Evolutionary conservation across 2,329 filamentous ascomycete species (phyloP), one percentile per base, ranked within the genome.

Genomic region (Cladosporium austrohemisphaericum): DNA sequence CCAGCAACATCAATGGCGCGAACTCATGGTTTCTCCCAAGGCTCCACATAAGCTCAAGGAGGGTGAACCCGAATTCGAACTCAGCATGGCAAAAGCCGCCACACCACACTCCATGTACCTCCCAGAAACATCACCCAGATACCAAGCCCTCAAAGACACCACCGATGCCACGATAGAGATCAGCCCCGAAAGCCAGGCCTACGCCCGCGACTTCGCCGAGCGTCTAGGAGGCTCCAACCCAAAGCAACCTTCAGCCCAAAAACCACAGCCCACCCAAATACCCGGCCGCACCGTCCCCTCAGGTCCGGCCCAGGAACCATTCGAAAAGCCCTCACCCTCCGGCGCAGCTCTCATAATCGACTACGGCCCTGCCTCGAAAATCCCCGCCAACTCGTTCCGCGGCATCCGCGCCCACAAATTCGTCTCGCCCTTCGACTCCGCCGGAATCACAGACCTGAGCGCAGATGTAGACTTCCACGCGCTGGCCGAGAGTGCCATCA

Each of bases 331-430:
- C 0, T 65, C 64, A 1, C 83, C 91, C 1, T 85, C 83, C 1
- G 93, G 93, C 41, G 93, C 91, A 7, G 93, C 92, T 1, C 76
- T 98, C n/a, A 88, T 98, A 59, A 81, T 98, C 37, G 93, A 98
- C 72, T 98, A 98, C 70, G 93, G 93, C 14, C 86, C 92, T 4
- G 69, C 81, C 3, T 76, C 83, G 51, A 86, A 80, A 0, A 83
- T 98, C 41, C 93, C 93, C 2, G 75, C 86, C 52, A 95, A 95
- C 75, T 94, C 90, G 0, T 78, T 98, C 18, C 86, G 93, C 25
- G 93, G 93, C 18, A 97, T 98, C 67, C 80, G 83, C 28, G 74
- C 77, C 11, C 93, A 98, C 71, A 73, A 76, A 19, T 76, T 78
- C 19, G 86, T 95, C 37, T 90, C 83, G 18, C 89, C 93, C 3